phyloP scores from a whole-genome alignment of 208 protist species.

The Leptomonas pyrrhocoris region DNA sequence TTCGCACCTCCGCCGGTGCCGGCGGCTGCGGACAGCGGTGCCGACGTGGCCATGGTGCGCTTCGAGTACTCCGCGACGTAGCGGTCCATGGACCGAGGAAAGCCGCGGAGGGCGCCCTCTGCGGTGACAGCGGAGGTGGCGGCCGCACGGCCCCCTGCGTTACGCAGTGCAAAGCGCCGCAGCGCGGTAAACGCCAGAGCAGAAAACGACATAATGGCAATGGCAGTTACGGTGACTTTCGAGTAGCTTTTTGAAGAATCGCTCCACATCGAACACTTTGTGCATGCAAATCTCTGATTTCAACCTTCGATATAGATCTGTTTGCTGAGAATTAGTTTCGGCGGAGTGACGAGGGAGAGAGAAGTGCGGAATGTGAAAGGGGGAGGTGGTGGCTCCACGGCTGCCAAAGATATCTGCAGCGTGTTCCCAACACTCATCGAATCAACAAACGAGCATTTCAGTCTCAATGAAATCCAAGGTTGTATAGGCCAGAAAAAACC shows the following conservation, averaged over 20 bases:
- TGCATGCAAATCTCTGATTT: neutral
- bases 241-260: neutral
- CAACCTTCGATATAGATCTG: neutral
- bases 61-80: constrained; percentile 4
- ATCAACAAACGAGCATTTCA: too few species aligned
- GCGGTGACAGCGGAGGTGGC: neutral
- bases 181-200: constrained; percentile 6
- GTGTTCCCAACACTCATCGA: too few species aligned
- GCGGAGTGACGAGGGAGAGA: too few species aligned
- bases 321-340: neutral
- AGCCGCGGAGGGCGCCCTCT: constrained; percentile 4
- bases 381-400: too few species aligned
- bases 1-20: neutral
- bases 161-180: constrained; percentile 4
- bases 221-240: constrained; percentile 3
- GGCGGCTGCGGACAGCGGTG: neutral
- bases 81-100: constrained; percentile 8
- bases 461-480: neutral
- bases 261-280: neutral
- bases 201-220: constrained; percentile 17
- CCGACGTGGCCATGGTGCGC: neutral
- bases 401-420: too few species aligned
- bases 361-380: too few species aligned
- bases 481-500: too few species aligned
- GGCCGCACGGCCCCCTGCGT: neutral